Base-by-base conservation (phyloP, 1,284 basidiomycete genomes). In the Dichomitus squalens region DNA sequence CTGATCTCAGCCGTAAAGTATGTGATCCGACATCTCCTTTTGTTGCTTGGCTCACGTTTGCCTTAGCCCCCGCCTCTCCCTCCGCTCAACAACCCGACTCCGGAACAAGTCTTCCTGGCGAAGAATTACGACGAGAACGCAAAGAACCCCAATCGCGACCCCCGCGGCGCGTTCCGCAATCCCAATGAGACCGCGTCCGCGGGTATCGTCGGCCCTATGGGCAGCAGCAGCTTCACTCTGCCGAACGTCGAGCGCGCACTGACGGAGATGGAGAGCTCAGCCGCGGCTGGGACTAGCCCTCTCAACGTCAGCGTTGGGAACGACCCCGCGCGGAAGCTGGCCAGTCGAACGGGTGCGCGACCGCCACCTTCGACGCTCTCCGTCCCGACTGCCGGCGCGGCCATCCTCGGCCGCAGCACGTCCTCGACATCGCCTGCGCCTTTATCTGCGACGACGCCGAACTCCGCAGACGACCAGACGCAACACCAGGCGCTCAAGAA, bases 91-190 rank as follows among this genome's bases (percentile, higher is more conserved):
- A 86, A 81, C 27, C 90, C 89, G 0, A 86, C 86, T 49, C 85
- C 89, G 2, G 95, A 96, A 70, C 94, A 96, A 73, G 78, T 83
- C 0, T 97, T 96, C 80, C 84, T 97, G 12, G 80, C 87, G 5
- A 88, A 89, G 67, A 91, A 97, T 67, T 93, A 93, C 71, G 94
- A 95, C 71, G 85, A 92, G 67, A 91, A 95, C 61, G 83, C 89
- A 43, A 93, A 93, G 75, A 94, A 94, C 68, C 83, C 91, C 0
- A 90, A 93, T 63, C 84, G 90, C 55, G 94, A 96, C 75, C 93
- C 93, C 14, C 87, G 92, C 51, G 87, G 86, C n/a, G 86, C 90
- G 2, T 95, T 96, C 81, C 81, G 88, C 51, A 88, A 88, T 67
- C 87, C 89, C 35, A 71, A 80, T 62, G 84, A 88, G 63, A 68